Evolutionary conservation across 2,329 filamentous ascomycete genomes (phyloP).

Genomic region (Diplodia scrobiculata): DNA sequence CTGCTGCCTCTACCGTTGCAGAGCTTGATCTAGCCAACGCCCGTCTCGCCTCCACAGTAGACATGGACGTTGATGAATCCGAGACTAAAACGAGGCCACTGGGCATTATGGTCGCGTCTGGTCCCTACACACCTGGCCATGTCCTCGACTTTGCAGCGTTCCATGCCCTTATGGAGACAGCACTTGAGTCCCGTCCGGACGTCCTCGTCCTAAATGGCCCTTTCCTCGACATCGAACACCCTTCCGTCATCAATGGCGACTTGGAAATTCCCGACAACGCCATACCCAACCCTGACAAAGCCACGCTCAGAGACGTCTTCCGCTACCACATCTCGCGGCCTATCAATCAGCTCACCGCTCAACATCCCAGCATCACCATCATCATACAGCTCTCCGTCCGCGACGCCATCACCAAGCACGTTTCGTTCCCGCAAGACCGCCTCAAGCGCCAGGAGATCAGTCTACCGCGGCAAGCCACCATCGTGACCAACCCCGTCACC

Average conservation of each 20-base stretch:
- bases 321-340: conserved; percentile 74
- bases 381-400: conserved; percentile 81
- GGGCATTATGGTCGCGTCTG: conserved; percentile 75
- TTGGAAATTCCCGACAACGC: conserved; percentile 48
- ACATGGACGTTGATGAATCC: conserved; percentile 34
- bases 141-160: conserved; percentile 89
- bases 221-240: conserved; percentile 90
- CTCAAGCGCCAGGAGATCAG: conserved; percentile 71
- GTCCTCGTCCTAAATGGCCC: conserved; percentile 79
- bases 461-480: conserved; percentile 71
- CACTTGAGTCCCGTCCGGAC: conserved; percentile 74
- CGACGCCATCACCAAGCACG: conserved; percentile 77
- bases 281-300: conserved; percentile 63
- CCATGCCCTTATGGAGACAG: conserved; percentile 75
- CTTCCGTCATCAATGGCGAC: conserved; percentile 67
- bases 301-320: conserved; percentile 81
- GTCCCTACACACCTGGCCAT: conserved; percentile 89
- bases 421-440: conserved; percentile 80
- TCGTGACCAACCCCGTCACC: conserved; percentile 89
- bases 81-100: conserved; percentile 64
- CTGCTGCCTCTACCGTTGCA: conserved; percentile 68
- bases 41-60: conserved; percentile 62
- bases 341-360: conserved; percentile 67
- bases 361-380: conserved; percentile 77
- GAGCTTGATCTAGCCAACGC: conserved; percentile 69